A percentile compares a stretch with the other conserved stretches of the same genome.
Evolutionary conservation across 2,329 filamentous ascomycete species (phyloP).

Genomic region (Pseudogymnoascus sp.): DNA sequence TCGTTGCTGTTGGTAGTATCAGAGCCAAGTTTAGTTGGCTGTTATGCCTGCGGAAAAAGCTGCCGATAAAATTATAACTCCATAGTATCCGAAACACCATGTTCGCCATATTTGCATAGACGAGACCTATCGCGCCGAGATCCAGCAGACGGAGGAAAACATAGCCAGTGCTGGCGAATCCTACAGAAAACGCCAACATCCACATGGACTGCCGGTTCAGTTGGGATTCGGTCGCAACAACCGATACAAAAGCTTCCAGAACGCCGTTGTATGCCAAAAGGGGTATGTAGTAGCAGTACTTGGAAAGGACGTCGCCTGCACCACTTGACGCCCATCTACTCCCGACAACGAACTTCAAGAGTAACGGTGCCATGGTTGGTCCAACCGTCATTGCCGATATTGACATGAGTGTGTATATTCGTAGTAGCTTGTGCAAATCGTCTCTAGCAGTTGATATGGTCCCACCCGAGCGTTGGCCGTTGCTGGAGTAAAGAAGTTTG

Average conservation of each 20-base stretch:
- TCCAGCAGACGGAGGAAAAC: conserved; percentile 62
- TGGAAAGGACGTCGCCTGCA: conserved; percentile 65
- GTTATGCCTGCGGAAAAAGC: conserved; percentile 50
- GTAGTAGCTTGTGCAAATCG: conserved; percentile 59
- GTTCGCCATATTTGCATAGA: conserved; percentile 82
- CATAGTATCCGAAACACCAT: conserved; percentile 80
- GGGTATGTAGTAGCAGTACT: conserved; percentile 89
- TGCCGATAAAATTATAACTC: conserved; percentile 65
- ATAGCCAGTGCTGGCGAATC: conserved; percentile 69
- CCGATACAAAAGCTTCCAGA: conserved; percentile 85
- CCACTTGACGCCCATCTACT: conserved; percentile 66
- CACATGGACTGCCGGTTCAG: conserved; percentile 70
- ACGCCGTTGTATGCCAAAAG: conserved; percentile 88
- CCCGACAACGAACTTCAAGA: conserved; percentile 71
- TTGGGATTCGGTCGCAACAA: conserved; percentile 68
- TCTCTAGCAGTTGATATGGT: conserved; percentile 36
- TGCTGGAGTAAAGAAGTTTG: conserved; percentile 53
- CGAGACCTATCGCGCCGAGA: conserved; percentile 71
- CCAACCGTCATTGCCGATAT: conserved; percentile 62
- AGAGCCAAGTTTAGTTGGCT: conserved; percentile 35
- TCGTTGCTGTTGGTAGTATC: conserved; percentile 39
- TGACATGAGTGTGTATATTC: conserved; percentile 67
- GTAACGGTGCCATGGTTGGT: conserved; percentile 64
- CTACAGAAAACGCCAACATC: conserved; percentile 76
- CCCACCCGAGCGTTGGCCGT: conserved; percentile 22